These are phyloP conservation scores for Begonia peltatifolia DNA, from an alignment of 306 rosid species.

Conservation along the genomic window DNA sequence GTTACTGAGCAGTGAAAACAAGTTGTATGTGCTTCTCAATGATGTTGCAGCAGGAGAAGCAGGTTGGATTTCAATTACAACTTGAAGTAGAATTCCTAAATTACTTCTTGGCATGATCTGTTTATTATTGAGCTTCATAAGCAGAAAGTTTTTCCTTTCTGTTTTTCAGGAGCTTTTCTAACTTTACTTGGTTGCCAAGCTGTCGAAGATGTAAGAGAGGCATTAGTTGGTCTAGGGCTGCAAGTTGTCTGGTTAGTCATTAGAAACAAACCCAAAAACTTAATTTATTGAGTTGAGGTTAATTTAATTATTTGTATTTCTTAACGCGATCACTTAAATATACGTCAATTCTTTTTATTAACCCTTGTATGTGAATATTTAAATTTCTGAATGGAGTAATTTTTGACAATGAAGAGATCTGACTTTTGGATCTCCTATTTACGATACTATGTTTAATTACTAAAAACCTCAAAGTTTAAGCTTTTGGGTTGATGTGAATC, in stretches of 20 bases:
- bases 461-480: too few species aligned
- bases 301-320: too few species aligned
- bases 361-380: too few species aligned
- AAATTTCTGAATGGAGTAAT: too few species aligned
- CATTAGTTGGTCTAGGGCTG: conserved; percentile 74
- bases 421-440: too few species aligned
- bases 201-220: conserved; percentile 57
- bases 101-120: neutral
- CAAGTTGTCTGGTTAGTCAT: conserved; percentile 60
- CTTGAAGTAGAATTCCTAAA: too few species aligned
- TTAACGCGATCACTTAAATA: too few species aligned
- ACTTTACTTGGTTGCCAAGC: conserved; percentile 44
- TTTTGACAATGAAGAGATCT: too few species aligned
- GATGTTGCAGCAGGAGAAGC: conserved; percentile 37
- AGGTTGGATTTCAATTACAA: conserved; percentile 32
- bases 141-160: conserved; percentile 3
- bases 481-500: neutral
- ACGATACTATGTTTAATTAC: too few species aligned
- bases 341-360: too few species aligned
- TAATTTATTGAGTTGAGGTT: too few species aligned
- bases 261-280: too few species aligned
- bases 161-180: conserved; percentile 30
- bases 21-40: conserved; percentile 58
- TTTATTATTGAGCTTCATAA: conserved; percentile 3
- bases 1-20: conserved; percentile 58